Evolutionary conservation across 1,284 basidiomycete genomes (phyloP), one percentile per base, ranked within the genome.

Genomic region (Leccinum fuscescens): DNA sequence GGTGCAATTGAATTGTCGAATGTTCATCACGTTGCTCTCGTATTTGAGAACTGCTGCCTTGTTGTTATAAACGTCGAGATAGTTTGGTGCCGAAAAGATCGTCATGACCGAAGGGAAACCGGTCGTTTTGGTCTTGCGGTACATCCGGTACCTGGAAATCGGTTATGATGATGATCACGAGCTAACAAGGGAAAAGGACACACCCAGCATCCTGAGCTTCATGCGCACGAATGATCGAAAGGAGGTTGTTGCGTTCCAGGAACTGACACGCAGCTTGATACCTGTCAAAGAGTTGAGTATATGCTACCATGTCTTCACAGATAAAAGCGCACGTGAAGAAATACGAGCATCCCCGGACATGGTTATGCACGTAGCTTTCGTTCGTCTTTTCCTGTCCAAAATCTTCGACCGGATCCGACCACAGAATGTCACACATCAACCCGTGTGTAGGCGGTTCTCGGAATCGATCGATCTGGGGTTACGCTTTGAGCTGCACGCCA

Each of bases 41-140:
- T 97, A 96, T 79, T 97, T 96, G 72, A 97, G 85, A 5, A 97
- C 94, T 1, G 95, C 94, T 2, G 94, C 94, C 79, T 96, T 97
- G 80, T 97, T 97, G 76, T 95, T 94, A 78, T 97, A 97, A 37
- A 96, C 92, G 72, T 97, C 94, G 57, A 97, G 88, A 74, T 97
- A 97, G 76, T 97, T 97, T 27, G 94, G 93, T 6, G 94, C 94
- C 11, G 92, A 94, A 78, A 97, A 97, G 68, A 97, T 94, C 51
- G 95, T 97, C 92, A 97, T 96, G 62, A 97, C 93, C 11, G 94
- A 95, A 3, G 95, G 94, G 76, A 90, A 90, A 3, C 88, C 94
- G 1, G 94, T 97, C 51, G 92, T 92, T 76, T 94, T 92, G 15
- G 95, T 96, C 79, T 97, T 97, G 68, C 93, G 90, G 75, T 97